Evolutionary conservation across 2,329 filamentous ascomycete genomes (phyloP), one percentile per base, ranked within the genome.

Genomic region (Cladosporium sp.): DNA sequence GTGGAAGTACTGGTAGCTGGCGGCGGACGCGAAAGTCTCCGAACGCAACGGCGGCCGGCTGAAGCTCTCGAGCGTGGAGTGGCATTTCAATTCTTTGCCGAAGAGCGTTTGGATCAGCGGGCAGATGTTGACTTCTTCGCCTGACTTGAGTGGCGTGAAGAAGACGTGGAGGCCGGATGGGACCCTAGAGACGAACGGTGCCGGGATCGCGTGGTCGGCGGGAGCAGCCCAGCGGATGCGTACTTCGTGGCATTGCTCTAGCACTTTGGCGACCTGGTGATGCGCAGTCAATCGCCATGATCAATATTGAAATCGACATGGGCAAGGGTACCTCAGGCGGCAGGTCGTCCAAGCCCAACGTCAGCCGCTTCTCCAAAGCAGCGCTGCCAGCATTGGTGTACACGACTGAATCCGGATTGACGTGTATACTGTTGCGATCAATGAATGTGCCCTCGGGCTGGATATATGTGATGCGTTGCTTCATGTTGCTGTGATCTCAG

Each of bases 151-250:
- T 0, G 86, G 86, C 0, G 85, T 87, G 66, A 85, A 90, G 62
- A 87, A 87, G 22, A 90, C 74, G 73, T 96, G 90, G 18, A 97
- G 73, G 2, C 92, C 92, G 0, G 91, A 84, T 2, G 89, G 83
- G 11, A 90, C 70, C 54, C 87, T 81, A 48, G 89, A 89, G 41
- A 81, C 74, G 62, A 93, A 85, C 1, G 91, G 91, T 37, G 84
- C 77, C 42, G 85, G 73, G 1, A 79, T 74, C 37, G 79, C 72
- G 66, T 84, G 85, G 1, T 76, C 63, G 6, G 65, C 62, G 2
- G 81, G 72, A 11, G 83, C 81, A n/a, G 81, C 78, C 88, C 90
- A 95, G 66, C 86, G 82, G 54, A 96, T 73, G 68, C 92, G 86
- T 40, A 96, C 72, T 67, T 89, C 84, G 61, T 85, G 80, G 58